Conservation (phyloP, 2,329 filamentous ascomycete genomes). For the Ascochyta pisi region DNA sequence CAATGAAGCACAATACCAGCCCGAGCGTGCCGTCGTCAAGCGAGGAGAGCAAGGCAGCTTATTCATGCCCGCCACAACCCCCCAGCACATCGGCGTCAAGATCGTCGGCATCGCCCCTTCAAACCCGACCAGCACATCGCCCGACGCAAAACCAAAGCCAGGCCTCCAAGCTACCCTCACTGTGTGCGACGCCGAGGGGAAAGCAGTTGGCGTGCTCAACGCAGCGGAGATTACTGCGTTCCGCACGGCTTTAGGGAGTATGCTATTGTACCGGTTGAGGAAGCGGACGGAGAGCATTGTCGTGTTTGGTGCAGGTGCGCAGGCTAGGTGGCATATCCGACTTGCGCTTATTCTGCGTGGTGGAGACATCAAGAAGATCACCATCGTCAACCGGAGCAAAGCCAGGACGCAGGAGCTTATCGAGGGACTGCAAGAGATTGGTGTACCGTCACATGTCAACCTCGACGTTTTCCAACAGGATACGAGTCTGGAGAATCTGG, state of each 20-base stretch:
- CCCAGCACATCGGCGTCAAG: conserved; percentile 72
- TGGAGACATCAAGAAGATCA: conserved; percentile 41
- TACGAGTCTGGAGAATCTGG: conserved; percentile 28
- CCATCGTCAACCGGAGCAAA: conserved; percentile 33
- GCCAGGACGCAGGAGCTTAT: conserved; percentile 20
- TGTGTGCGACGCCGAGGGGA: conserved; percentile 58
- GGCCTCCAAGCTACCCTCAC: conserved; percentile 71
- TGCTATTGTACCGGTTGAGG: conserved; percentile 58
- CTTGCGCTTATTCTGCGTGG: conserved; percentile 51
- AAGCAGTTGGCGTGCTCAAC: conserved; percentile 72
- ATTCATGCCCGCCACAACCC: conserved; percentile 76
- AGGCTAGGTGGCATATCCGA: conserved; percentile 59
- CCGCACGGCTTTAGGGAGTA: conserved; percentile 76
- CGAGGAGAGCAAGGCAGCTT: conserved; percentile 63
- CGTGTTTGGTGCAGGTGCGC: conserved; percentile 58
- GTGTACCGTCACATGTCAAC: conserved; percentile 1
- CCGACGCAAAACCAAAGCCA: conserved; percentile 27
- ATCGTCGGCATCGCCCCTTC: conserved; percentile 68
- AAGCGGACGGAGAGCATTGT: conserved; percentile 45
- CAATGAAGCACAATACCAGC: conserved; percentile 49
- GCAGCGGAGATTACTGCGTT: conserved; percentile 80
- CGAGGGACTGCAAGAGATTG: not conserved
- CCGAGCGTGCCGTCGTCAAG: conserved; percentile 50
- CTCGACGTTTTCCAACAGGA: not conserved
- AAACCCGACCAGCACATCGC: conserved; percentile 6